Percentiles rank a stretch among this genome's conserved stretches.
phyloP scores from a whole-genome alignment of 768 basidiomycete genomes.

The Hericium erinaceus region DNA sequence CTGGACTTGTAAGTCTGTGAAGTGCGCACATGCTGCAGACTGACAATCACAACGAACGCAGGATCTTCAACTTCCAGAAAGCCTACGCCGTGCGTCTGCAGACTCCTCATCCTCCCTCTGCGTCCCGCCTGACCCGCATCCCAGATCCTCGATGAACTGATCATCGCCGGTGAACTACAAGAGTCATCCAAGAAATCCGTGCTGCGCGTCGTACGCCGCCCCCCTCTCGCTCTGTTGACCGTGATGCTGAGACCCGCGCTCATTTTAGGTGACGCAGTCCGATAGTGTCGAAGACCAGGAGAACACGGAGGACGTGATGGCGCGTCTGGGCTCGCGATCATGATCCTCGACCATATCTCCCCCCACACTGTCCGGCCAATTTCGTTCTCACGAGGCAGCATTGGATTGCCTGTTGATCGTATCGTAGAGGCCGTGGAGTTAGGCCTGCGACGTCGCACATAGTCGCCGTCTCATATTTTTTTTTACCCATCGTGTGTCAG shows the following conservation, averaged over 20 bases:
- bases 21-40: constrained; percentile 1
- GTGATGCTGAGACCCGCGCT: background rate
- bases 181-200: constrained; percentile 79
- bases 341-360: background rate
- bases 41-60: constrained; percentile 20
- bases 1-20: constrained; percentile 70
- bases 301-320: constrained; percentile 72
- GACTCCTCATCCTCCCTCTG: background rate
- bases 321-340: constrained; percentile 62
- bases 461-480: no score
- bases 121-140: background rate
- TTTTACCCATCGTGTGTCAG: no score
- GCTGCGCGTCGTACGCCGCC: constrained; percentile 41
- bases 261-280: constrained; percentile 70
- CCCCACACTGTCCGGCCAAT: no score
- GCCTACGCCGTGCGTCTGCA: constrained; percentile 64
- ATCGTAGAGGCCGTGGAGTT: no score
- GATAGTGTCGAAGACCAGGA: constrained; percentile 82
- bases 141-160: constrained; percentile 84
- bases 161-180: constrained; percentile 90
- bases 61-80: constrained; percentile 97
- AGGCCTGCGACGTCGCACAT: no score
- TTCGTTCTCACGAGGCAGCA: no score
- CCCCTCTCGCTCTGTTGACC: background rate
- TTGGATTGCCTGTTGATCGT: no score